These are phyloP conservation scores for Hibiscus tridactylites DNA, from an alignment of 345 rosid genomes.

Conservation along the genomic window DNA sequence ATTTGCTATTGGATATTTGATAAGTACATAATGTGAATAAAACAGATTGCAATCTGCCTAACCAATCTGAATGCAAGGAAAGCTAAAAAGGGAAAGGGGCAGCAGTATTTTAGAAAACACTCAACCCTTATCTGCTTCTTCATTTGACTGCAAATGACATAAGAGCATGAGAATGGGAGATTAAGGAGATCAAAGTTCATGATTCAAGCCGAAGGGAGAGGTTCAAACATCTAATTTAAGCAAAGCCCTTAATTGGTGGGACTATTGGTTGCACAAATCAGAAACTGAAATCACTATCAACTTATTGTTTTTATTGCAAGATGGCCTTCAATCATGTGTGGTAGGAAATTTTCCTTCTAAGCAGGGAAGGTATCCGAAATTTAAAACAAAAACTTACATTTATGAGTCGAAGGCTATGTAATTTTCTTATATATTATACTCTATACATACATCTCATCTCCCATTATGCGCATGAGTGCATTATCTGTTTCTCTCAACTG, in stretches of 20 bases:
- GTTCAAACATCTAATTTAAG: neutral
- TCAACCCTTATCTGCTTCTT: neutral
- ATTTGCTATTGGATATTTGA: neutral
- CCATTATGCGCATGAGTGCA: too few relatives aligned
- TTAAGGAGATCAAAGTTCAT: too few relatives aligned
- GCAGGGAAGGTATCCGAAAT: neutral
- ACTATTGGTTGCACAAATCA: neutral
- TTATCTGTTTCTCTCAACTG: neutral
- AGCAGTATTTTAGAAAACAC: neutral
- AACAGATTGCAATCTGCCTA: neutral
- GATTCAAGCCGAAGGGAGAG: neutral
- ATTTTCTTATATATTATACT: neutral
- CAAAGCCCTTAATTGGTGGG: neutral
- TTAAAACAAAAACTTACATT: neutral
- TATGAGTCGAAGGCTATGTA: neutral
- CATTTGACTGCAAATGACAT: neutral
- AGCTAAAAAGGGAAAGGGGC: neutral
- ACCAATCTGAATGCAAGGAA: neutral
- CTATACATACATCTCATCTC: neutral
- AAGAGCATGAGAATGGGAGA: neutral
- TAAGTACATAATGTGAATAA: neutral
- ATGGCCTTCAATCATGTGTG: too few relatives aligned
- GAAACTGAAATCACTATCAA: neutral
- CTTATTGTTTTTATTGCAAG: too few relatives aligned
- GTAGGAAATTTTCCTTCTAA: too few relatives aligned